A percentile compares a stretch with the other conserved stretches of the same genome.
Conservation (phyloP, 805 yeast species). For the Candida pseudofarinosa region DNA sequence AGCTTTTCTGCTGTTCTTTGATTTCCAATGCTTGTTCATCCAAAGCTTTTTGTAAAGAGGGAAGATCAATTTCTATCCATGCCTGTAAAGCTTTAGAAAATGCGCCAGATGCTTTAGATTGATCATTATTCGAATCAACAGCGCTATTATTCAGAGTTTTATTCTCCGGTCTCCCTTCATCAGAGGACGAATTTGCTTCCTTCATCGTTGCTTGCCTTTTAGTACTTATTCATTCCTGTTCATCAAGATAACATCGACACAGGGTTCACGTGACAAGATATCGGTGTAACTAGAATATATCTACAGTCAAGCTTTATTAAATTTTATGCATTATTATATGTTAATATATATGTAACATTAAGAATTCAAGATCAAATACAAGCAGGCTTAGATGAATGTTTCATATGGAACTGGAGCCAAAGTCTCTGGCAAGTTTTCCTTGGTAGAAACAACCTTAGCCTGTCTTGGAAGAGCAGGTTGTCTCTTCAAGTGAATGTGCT, state of each 20-base stretch:
- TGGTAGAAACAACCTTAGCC: conserved; percentile 78
- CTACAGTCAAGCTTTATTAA: background rate
- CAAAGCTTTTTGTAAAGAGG: conserved; percentile 63
- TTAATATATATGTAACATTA: conserved; percentile 1
- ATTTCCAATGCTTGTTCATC: conserved; percentile 74
- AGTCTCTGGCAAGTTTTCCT: conserved; percentile 86
- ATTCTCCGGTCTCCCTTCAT: background rate
- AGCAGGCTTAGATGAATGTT: conserved; percentile 80
- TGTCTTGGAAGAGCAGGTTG: conserved; percentile 98
- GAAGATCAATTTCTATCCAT: conserved; percentile 74
- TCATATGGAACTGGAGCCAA: conserved; percentile 99
- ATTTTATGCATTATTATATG: conserved; percentile 8
- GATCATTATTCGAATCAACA: background rate
- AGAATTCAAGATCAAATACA: background rate
- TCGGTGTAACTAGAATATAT: too few relatives aligned
- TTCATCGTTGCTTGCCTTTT: background rate
- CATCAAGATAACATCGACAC: background rate
- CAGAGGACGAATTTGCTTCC: conserved; percentile 1
- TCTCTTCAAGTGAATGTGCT: conserved; percentile 90
- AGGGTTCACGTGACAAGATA: too few relatives aligned
- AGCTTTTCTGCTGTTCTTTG: conserved; percentile 62
- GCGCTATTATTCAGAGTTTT: background rate
- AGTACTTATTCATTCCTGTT: background rate
- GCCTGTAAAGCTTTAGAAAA: conserved; percentile 60
- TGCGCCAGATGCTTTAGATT: conserved; percentile 11